Evolutionary conservation across 2,329 filamentous ascomycete species (phyloP), one percentile per base, ranked within the genome.

Genomic region (Stemphylium beticola): DNA sequence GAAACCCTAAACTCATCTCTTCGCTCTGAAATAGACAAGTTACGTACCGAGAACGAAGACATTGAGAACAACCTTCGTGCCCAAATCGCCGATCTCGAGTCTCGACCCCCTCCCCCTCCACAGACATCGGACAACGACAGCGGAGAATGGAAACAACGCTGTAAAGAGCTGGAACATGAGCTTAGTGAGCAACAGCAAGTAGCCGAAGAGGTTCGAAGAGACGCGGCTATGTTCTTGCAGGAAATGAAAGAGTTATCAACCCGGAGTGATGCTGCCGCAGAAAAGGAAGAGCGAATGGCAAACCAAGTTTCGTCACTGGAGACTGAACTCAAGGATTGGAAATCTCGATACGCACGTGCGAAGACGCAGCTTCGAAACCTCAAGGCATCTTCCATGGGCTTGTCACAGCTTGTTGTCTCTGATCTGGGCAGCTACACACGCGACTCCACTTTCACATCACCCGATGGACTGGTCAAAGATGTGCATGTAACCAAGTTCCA

Each of bases 401-500:
- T 96, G 38, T 79, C 83, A 38, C 86, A 89, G 7, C 85, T 88
- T 57, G 65, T 68, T 11, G 74, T 71, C 7, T 68, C 67, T 3
- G 88, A 93, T 62, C 87, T 87, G n/a, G 85, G 84, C 44, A 85
- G 83, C 61, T 85, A 87, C 59, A 77, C 87, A 36, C 84, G 85
- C 45, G 87, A 91, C 47, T 84, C 84, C 68, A 85, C 83, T 22
- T 88, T 95, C 61, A 83, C 85, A 18, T 83, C 89, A 33, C 84
- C 88, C 11, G 84, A 87, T 55, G 95, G 95, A 5, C 75, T 95
- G 18, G 87, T 99, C 65, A 93, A 91, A 76, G 95, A 97, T 75
- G 85, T 97, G 11, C 90, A 97, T 72, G 87, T 99, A 62, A 97
- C 93, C 45, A 93, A 91, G 69, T 98, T 96, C 79, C 95, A 99